Evolutionary conservation across 441 rosid genomes (phyloP).

Genomic region (Erodium chrysanthum): DNA sequence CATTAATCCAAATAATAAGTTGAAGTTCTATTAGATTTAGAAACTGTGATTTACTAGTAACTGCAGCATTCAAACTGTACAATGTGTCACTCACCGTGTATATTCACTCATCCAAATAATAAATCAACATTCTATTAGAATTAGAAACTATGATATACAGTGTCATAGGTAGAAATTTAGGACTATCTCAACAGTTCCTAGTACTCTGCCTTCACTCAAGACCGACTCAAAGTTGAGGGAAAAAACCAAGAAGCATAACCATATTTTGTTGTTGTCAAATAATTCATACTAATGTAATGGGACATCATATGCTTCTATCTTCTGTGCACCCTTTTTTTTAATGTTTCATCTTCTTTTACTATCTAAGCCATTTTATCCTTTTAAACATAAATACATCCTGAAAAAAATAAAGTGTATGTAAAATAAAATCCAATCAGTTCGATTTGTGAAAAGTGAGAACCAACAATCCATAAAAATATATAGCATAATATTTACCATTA

Average conservation of each 20-base stretch:
- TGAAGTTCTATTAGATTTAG: too few relatives aligned
- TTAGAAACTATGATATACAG: not conserved
- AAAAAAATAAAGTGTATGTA: not conserved
- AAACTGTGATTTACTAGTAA: too few relatives aligned
- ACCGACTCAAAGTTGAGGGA: not conserved
- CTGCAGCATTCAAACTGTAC: too few relatives aligned
- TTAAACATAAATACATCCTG: not conserved
- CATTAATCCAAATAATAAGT: too few relatives aligned
- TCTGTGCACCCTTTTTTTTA: not conserved
- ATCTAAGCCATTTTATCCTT: not conserved
- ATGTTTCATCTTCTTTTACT: not conserved
- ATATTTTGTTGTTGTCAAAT: not conserved
- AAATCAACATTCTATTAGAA: not conserved
- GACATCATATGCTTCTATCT: not conserved
- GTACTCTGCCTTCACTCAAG: not conserved
- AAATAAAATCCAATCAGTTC: conserved; percentile 3
- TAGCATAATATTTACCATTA: conserved; percentile 44
- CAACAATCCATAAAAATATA: conserved; percentile 1
- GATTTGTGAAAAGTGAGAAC: conserved; percentile 4
- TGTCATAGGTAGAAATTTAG: not conserved
- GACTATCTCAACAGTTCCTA: not conserved
- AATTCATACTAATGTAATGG: not conserved
- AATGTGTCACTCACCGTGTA: too few relatives aligned
- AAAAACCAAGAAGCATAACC: not conserved
- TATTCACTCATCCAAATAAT: not conserved